phyloP scores from a whole-genome alignment of 768 basidiomycete genomes.

The Lentinula raphanica region DNA sequence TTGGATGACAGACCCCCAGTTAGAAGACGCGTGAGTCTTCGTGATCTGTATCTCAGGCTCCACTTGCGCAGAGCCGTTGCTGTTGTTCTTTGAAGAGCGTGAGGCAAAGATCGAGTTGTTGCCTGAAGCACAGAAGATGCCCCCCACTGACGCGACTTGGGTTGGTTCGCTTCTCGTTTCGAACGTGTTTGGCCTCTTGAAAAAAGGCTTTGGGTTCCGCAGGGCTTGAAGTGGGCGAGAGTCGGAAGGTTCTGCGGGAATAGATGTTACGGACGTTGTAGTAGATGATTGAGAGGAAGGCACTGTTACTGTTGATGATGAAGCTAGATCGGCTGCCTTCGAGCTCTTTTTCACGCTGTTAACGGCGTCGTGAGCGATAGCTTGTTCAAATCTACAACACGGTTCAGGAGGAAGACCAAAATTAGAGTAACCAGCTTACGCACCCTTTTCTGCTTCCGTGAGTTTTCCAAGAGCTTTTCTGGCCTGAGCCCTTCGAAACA shows the following conservation, averaged over 20 bases:
- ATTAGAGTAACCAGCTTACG: background rate
- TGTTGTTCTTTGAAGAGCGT: slow-evolving; percentile 13
- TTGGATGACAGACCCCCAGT: slow-evolving; percentile 5
- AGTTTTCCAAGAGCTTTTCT: slow-evolving; percentile 49
- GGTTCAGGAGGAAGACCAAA: background rate
- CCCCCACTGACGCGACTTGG: slow-evolving; percentile 53
- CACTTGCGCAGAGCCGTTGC: slow-evolving; percentile 6
- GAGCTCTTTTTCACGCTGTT: slow-evolving; percentile 29
- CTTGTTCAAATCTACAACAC: slow-evolving; percentile 53
- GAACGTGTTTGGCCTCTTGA: slow-evolving; percentile 52
- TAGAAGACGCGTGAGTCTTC: background rate
- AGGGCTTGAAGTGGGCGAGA: background rate
- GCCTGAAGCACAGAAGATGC: slow-evolving; percentile 66
- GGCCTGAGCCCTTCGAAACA: slow-evolving; percentile 77
- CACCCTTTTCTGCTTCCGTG: slow-evolving; percentile 62
- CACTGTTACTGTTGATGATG: slow-evolving; percentile 12
- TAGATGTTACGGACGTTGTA: background rate
- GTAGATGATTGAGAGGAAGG: slow-evolving; percentile 1
- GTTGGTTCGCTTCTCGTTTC: slow-evolving; percentile 36
- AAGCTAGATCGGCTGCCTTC: slow-evolving; percentile 1
- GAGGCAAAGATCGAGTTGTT: slow-evolving; percentile 51
- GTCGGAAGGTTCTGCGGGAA: slow-evolving; percentile 16
- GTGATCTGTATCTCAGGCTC: background rate
- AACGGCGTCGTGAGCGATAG: slow-evolving; percentile 55
- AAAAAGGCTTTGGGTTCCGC: slow-evolving; percentile 31